Base-by-base conservation (phyloP, 1,139 yeast genomes). In the Debaryomyces singareniensis region DNA sequence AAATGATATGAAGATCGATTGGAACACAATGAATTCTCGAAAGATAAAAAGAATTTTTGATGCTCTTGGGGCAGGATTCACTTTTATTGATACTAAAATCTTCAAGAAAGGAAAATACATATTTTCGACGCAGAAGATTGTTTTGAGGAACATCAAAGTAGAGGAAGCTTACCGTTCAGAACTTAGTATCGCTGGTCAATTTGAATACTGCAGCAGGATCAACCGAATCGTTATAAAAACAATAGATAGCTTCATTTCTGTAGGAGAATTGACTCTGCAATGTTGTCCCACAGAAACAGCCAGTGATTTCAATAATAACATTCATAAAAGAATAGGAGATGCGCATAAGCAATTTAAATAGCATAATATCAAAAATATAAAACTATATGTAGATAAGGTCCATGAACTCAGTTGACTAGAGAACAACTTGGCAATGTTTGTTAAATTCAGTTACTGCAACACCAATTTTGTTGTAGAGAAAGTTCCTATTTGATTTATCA, bases 371-470 rank as follows among this genome's bases (percentile, higher is more conserved):
- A n/a, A n/a, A n/a, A 27, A 27, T 29, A 25, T 28, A 28, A 15
- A 29, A 20, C 14, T 26, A 21, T 10, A 29, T 13, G 29, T 16
- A 20, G 9, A 26, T 22, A 25, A 23, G 16, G 14, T 9, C 13
- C 20, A 25, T 4, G 20, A n/a, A n/a, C n/a, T n/a, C n/a, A n/a
- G n/a, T n/a, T n/a, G 16, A 5, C 36, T 37, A 59, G 36, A 67
- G 39, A 32, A 52, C 46, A 7, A 68, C 68, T 42, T 65, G 73
- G 38, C 74, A 69, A 32, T 65, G 71, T 58, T 78, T 77, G 51
- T 87, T 87, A 56, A 69, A 86, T 43, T 80, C 86, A 21, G 68
- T 71, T 10, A 86, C 97, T 1, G 96, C 96, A 36, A 81, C 58
- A 4, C 80, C 82, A 43, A 91, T 84, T 45, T 74, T 75, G 39